Percentiles rank a stretch among this genome's conserved stretches.
Evolutionary conservation across 2,329 filamentous ascomycete genomes (phyloP).

Genomic region (Stromatinia cepivora): DNA sequence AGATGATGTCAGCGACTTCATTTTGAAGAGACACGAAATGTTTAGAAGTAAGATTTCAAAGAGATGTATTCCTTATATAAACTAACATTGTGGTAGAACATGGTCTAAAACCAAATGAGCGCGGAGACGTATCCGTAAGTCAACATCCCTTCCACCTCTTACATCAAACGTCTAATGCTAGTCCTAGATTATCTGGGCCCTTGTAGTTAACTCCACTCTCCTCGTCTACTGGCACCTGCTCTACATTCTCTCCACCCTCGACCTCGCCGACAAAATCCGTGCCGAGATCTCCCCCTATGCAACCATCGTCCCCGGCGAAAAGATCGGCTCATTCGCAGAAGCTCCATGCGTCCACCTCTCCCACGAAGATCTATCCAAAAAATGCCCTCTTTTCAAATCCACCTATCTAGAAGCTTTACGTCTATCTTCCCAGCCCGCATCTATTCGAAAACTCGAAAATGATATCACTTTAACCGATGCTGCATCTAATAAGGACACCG

Average conservation of each 20-base stretch:
- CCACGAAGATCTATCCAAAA: constrained; percentile 44
- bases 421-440: constrained; percentile 46
- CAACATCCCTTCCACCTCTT: background rate
- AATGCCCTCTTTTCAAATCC: constrained; percentile 49
- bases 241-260: constrained; percentile 46
- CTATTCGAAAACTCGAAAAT: constrained; percentile 44
- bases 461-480: constrained; percentile 41
- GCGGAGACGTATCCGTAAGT: constrained; percentile 47
- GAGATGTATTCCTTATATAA: constrained; percentile 24
- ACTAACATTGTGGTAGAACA: constrained; percentile 26
- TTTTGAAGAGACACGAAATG: constrained; percentile 45
- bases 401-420: constrained; percentile 50
- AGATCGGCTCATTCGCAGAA: constrained; percentile 38
- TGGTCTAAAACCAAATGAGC: constrained; percentile 32
- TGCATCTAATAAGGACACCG: constrained; percentile 27
- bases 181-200: constrained; percentile 51
- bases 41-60: constrained; percentile 42
- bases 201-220: constrained; percentile 53
- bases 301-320: constrained; percentile 40
- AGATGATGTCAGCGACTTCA: constrained; percentile 49
- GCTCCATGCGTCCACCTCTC: constrained; percentile 45
- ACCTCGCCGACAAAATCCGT: constrained; percentile 46
- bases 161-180: background rate
- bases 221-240: constrained; percentile 54
- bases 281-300: constrained; percentile 48